These are phyloP conservation scores for Rhododendron henanense DNA, from an alignment of 148 eudicot genomes.

Conservation along the genomic window DNA sequence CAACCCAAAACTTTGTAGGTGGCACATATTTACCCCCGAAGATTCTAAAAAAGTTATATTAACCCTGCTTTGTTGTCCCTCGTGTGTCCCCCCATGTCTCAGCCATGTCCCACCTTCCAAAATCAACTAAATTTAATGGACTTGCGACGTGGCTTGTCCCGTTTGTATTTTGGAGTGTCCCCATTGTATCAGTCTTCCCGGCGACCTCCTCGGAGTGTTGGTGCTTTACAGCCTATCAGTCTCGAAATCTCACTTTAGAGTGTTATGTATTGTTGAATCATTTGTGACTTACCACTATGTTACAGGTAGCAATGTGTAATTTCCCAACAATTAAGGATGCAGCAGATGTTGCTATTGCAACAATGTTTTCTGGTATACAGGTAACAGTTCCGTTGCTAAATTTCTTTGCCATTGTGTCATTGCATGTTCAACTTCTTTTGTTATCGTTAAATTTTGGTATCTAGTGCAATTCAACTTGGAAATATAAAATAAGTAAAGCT, in stretches of 20 bases:
- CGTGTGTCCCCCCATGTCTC: neutral
- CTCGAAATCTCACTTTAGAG: neutral
- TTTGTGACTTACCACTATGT: neutral
- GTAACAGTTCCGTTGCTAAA: constrained; percentile 26
- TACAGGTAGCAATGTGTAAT: constrained; percentile 94
- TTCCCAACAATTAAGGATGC: constrained; percentile 94
- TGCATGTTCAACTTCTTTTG: neutral
- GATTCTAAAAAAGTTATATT: neutral
- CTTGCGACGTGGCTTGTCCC: neutral
- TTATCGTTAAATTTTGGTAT: neutral
- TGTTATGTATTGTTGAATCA: neutral
- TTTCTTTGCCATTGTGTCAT: neutral
- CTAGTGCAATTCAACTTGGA: neutral
- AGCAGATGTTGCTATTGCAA: constrained; percentile 94
- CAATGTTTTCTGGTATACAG: constrained; percentile 94
- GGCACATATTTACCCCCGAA: neutral
- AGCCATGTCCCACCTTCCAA: neutral
- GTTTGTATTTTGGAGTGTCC: neutral
- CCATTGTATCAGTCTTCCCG: neutral
- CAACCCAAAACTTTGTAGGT: neutral
- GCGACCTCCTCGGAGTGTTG: neutral
- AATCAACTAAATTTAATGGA: too few species aligned
- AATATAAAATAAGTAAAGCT: neutral
- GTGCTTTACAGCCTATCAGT: neutral
- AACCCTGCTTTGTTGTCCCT: neutral